A percentile compares a stretch with the other conserved stretches of the same genome.
These are phyloP conservation scores for Juncus effusus DNA, from an alignment of 176 grass and related monocot genomes.

Conservation along the genomic window DNA sequence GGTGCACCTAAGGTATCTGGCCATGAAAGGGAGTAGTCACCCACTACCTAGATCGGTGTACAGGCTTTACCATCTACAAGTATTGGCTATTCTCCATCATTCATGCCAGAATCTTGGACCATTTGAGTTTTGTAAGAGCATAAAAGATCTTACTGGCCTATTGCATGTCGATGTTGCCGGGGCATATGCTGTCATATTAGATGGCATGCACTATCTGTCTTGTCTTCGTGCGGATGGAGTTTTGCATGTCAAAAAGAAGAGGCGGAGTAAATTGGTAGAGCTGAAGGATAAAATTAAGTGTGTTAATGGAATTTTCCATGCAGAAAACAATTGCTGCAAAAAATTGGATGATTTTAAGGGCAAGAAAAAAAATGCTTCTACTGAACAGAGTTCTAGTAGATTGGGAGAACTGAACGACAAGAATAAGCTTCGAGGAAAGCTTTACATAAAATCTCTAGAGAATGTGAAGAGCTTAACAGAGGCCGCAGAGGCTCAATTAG, in stretches of 20 bases:
- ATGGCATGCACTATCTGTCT: background rate
- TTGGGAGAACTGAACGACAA: too few relatives aligned
- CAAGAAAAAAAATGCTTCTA: too few relatives aligned
- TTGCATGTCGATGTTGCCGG: background rate
- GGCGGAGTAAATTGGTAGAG: background rate
- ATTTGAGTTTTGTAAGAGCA: background rate
- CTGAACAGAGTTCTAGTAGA: too few relatives aligned
- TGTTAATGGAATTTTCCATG: too few relatives aligned
- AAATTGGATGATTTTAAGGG: too few relatives aligned
- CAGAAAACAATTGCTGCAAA: too few relatives aligned
- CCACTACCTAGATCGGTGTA: too few relatives aligned
- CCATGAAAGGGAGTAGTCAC: background rate
- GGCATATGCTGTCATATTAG: background rate
- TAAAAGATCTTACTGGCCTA: background rate
- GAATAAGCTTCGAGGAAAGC: background rate
- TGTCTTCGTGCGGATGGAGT: background rate
- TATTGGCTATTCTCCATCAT: too few relatives aligned
- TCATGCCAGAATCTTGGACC: background rate
- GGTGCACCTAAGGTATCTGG: conserved; percentile 16
- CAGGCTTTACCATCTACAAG: too few relatives aligned
- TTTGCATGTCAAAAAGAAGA: background rate
- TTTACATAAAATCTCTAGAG: conserved; percentile 15
- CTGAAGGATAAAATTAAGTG: background rate
- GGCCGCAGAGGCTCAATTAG: background rate
- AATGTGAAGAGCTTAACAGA: background rate